phyloP scores from a whole-genome alignment of 2,329 filamentous ascomycete species.

The Xylariaceae sp. region DNA sequence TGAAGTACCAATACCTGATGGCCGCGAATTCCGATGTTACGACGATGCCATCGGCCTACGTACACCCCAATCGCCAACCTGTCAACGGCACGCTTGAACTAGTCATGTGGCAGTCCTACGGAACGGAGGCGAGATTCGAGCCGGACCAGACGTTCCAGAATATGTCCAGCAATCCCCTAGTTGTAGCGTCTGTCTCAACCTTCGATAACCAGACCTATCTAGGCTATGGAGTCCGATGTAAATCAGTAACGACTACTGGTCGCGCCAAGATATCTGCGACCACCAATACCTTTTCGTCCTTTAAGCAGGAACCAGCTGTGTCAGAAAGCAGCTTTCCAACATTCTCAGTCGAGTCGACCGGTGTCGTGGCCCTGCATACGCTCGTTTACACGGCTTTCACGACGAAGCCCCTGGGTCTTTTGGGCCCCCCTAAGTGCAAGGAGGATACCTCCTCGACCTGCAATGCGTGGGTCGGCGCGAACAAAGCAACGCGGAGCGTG shows the following conservation, averaged over 20 bases:
- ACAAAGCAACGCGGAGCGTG: conserved; percentile 4
- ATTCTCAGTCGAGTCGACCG: conserved; percentile 1
- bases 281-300: conserved; percentile 1
- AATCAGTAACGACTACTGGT: neutral
- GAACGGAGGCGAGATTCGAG: neutral
- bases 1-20: conserved; percentile 1
- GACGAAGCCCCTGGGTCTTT: neutral
- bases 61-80: neutral
- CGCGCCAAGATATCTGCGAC: neutral
- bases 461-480: conserved; percentile 4
- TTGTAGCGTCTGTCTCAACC: neutral
- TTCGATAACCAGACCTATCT: conserved; percentile 3
- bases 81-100: conserved; percentile 1
- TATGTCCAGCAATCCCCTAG: conserved; percentile 4
- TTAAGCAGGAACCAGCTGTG: conserved; percentile 1
- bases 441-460: neutral
- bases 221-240: conserved; percentile 6
- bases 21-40: neutral
- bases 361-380: conserved; percentile 3
- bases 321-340: neutral
- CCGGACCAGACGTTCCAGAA: conserved; percentile 2
- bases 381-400: conserved; percentile 5
- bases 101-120: conserved; percentile 6
- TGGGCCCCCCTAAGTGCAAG: conserved; percentile 1
- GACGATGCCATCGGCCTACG: neutral